These are phyloP conservation scores for Davidsoniella neocaledoniae DNA, from an alignment of 2,329 filamentous ascomycete genomes.

Conservation along the genomic window DNA sequence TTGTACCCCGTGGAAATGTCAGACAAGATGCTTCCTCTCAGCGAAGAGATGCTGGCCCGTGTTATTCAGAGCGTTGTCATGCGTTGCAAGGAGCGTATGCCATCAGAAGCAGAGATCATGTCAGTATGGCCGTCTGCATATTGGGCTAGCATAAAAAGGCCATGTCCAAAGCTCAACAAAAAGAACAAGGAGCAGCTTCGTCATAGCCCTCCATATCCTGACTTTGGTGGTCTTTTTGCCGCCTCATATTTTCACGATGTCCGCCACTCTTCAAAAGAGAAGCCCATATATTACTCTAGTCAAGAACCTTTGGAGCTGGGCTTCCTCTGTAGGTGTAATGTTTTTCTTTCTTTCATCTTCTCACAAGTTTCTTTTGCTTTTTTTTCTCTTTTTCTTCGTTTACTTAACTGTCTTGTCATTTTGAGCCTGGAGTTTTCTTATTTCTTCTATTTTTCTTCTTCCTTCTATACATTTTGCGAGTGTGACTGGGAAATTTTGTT, in stretches of 20 bases:
- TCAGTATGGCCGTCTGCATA: slow-evolving; percentile 44
- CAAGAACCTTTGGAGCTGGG: background rate
- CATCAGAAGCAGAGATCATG: slow-evolving; percentile 38
- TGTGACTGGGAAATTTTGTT: background rate
- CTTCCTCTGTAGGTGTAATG: no score
- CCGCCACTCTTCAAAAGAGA: background rate
- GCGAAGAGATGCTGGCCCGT: slow-evolving; percentile 42
- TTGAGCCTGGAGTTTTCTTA: no score
- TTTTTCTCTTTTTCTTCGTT: background rate
- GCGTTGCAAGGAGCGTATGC: slow-evolving; percentile 40
- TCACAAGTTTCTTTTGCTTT: background rate
- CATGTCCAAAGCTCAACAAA: slow-evolving; percentile 16
- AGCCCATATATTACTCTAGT: no score
- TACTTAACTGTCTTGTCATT: background rate
- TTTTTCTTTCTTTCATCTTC: background rate
- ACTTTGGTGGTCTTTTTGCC: background rate
- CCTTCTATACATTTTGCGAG: no score
- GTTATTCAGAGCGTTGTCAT: slow-evolving; percentile 47
- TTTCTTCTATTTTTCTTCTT: no score
- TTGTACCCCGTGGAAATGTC: slow-evolving; percentile 43
- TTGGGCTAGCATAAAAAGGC: slow-evolving; percentile 42
- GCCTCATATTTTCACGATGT: background rate
- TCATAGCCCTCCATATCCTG: background rate
- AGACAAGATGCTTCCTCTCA: slow-evolving; percentile 39
- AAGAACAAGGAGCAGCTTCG: slow-evolving; percentile 3